Conservation (phyloP, 192 early-diverging fungal genomes). For the Anaeromyces robustus region DNA sequence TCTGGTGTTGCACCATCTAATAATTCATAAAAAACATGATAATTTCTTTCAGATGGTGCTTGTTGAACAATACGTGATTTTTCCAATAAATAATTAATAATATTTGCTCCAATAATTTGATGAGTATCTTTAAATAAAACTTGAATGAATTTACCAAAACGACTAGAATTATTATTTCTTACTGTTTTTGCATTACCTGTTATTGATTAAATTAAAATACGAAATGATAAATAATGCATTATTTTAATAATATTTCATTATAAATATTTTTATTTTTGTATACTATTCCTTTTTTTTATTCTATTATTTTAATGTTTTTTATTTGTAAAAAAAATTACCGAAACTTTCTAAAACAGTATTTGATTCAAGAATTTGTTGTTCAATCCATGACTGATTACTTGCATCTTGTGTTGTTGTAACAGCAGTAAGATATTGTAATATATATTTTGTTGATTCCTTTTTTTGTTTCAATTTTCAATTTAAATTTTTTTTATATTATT, state of each 20-base stretch:
- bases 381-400: conserved; percentile 29
- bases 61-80: conserved; percentile 34
- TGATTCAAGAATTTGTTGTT: conserved; percentile 40
- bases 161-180: conserved; percentile 39
- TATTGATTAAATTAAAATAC: neutral
- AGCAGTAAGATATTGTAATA: conserved; percentile 29
- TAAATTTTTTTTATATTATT: too few species aligned
- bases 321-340: conserved; percentile 15
- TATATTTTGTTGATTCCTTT: conserved; percentile 25
- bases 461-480: neutral
- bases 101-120: conserved; percentile 31
- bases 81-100: conserved; percentile 38
- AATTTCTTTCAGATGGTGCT: conserved; percentile 30
- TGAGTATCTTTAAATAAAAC: conserved; percentile 18
- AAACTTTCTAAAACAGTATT: conserved; percentile 40
- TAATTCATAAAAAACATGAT: conserved; percentile 40
- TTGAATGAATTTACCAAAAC: conserved; percentile 44
- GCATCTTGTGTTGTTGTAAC: conserved; percentile 15
- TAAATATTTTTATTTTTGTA: too few species aligned
- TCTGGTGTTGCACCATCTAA: conserved; percentile 21
- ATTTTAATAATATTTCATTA: neutral
- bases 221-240: too few species aligned
- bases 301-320: too few species aligned
- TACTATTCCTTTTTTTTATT: too few species aligned
- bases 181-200: conserved; percentile 38